Evolutionary conservation across 202 grass and related monocot species (phyloP), one percentile per base, ranked within the genome.

Genomic region (Bolboschoenoplectus hybrid): DNA sequence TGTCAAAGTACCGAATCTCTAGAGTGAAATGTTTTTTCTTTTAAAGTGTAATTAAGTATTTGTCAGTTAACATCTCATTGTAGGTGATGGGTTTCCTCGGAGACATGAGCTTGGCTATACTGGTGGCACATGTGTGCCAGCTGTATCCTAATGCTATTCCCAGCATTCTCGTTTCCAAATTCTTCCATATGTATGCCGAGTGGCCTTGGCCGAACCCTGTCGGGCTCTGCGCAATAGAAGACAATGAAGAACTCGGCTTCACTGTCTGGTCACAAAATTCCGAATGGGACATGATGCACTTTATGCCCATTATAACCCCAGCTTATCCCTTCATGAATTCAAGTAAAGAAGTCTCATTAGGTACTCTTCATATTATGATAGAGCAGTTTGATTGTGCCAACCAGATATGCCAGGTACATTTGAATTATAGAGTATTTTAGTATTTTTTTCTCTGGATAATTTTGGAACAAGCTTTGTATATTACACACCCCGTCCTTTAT

Each of bases 301-400:
- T 90, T 80, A 99, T 99, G 97, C 97, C 97, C 5, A 99, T 99
- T 69, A 99, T 99, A 80, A 99, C 97, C 8, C 97, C 97, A 46
- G 97, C 93, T n/a, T 99, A 99, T 87, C 97, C 97, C 1, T 97
- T 93, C 82, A 99, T 99, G 97, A 99, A 99, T 82, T 97, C 93
- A 2, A 99, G 97, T 87, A 94, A 99, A 82, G 97, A 94, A 91
- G 97, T 99, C 70, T 97, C 92, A 2, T 91, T 89, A 17, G 97
- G 97, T 86, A 99, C 97, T 2, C 88, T 94, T 34, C 91, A 93
- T 63, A 91, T 98, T 85, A 98, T 98, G 91, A 81, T 94, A 45
- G 93, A 98, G 49, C 96, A 98, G 73, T 98, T 98, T 56, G 62
- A 92, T 84, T 89, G 88, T 86, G 97, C 90, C 46, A 96, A 97